Evolutionary conservation across 176 grass and related monocot genomes (phyloP), one percentile per base, ranked within the genome.

Genomic region (Alloteropsis semialata): DNA sequence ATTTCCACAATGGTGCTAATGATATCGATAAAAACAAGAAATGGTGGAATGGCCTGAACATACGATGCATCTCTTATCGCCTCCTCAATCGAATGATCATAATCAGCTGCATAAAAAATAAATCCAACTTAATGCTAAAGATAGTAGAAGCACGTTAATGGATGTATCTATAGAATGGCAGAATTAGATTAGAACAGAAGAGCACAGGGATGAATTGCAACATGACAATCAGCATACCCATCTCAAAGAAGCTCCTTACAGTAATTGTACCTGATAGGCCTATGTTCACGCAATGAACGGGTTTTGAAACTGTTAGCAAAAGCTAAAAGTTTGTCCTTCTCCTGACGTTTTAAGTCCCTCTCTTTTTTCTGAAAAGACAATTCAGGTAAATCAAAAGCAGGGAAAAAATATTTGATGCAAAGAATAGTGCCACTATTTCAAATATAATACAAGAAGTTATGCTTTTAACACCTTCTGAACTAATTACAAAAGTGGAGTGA

Each of bases 321-420:
- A n/a, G n/a, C n/a, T n/a, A n/a, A n/a, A n/a, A n/a, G n/a, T n/a
- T n/a, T n/a, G n/a, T n/a, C n/a, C n/a, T n/a, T n/a, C n/a, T n/a
- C n/a, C n/a, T n/a, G n/a, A n/a, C n/a, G n/a, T 88, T 94, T 94
- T 64, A 94, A 50, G n/a, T 64, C 57, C 81, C 84, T 89, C 32
- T 87, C 74, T 89, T 86, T 92, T 75, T 94, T 97, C 95, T 97
- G 80, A 34, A 87, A 19, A 57, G 46, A 33, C 68, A n/a, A n/a
- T 81, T 41, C 19, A 79, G 30, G 27, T 74, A 51, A 75, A 84
- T 41, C 10, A 79, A 30, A 42, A 86, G 15, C 15, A 25, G 8
- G 14, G 19, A 68, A 61, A 73, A 76, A 85, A 44, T 30, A 78
- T n/a, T 81, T 45, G 25, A 68, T 56, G 51, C 30, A 12, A 83